Base-by-base conservation (phyloP, 2,329 filamentous ascomycete species). In the Huntiella abstrusa region DNA sequence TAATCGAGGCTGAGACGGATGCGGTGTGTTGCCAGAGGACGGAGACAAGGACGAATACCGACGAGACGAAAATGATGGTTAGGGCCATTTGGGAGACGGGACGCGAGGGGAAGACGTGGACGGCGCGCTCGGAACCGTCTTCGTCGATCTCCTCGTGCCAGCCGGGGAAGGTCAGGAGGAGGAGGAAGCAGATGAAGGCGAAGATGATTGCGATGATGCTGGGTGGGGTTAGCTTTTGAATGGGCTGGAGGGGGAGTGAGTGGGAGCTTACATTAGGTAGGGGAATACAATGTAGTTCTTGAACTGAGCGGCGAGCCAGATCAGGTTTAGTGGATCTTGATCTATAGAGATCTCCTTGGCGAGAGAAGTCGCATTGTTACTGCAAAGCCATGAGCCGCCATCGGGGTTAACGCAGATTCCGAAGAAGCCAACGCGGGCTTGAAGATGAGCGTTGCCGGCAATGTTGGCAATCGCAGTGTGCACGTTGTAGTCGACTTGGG, bases 281-380 rank as follows among this genome's bases (percentile, higher is more conserved):
- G 91, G 91, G 60, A 98, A 98, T 39, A 98, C 88, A 60, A 98
- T 91, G 64, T 87, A 88, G 62, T 96, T 86, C 63, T 96, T 96
- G 67, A 98, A 98, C 54, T 93, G 93, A 55, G 81, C 80, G 17
- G 91, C 88, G 47, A 98, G 75, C 91, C 88, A 98, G 56, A 98
- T 87, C 57, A 98, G 67, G 62, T 98, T 98, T 58, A 98, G 69
- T 35, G 91, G 91, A 64, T 98, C 91, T 62, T 95, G 83, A 58
- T 95, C 86, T 37, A 93, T 76, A 15, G 75, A 80, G 38, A 96
- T 75, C 63, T 94, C 80, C 60, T 91, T 82, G 34, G 91, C 88
- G 41, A 98, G 71, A 2, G 86, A 79, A 2, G 88, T 95, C 15
- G 91, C 91, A 62, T 98, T 98, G 70, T 94, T 92, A 61, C 83